phyloP scores from a whole-genome alignment of 2,329 filamentous ascomycete genomes.

The Colletotrichum costaricense region DNA sequence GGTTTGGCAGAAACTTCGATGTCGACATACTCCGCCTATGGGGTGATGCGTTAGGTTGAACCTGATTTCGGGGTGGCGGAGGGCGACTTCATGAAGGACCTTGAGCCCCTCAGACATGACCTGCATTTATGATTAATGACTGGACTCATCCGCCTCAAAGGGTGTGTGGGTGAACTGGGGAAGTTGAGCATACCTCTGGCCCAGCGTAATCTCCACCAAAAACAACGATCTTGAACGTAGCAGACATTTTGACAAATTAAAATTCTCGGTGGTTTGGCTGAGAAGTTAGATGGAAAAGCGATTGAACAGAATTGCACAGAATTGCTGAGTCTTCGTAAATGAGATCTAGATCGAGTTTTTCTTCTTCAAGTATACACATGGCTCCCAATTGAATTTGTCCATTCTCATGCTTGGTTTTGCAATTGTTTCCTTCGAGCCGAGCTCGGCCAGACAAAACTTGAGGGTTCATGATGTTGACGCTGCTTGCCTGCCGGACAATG shows the following conservation, averaged over 20 bases:
- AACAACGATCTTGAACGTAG: background rate
- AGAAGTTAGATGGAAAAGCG: background rate
- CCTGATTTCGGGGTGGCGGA: conserved; percentile 74
- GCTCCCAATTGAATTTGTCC: background rate
- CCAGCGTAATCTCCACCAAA: conserved; percentile 1
- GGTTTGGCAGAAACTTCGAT: background rate
- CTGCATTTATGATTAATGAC: conserved; percentile 45
- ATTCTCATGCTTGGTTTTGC: background rate
- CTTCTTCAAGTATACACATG: background rate
- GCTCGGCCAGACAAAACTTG: background rate
- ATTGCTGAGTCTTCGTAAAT: background rate
- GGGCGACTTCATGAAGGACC: conserved; percentile 83
- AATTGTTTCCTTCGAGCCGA: background rate
- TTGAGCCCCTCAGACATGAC: conserved; percentile 88
- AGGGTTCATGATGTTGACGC: background rate
- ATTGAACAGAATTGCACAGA: background rate
- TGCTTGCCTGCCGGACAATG: background rate
- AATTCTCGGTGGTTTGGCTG: background rate
- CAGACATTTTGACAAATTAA: background rate
- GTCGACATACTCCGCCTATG: conserved; percentile 83
- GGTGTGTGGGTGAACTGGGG: background rate
- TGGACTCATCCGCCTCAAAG: background rate
- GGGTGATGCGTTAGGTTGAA: conserved; percentile 94
- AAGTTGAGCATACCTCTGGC: background rate
- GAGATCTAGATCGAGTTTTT: background rate